Base-by-base conservation (phyloP, 108 stramenopile species). In the Nitzschia sp. region DNA sequence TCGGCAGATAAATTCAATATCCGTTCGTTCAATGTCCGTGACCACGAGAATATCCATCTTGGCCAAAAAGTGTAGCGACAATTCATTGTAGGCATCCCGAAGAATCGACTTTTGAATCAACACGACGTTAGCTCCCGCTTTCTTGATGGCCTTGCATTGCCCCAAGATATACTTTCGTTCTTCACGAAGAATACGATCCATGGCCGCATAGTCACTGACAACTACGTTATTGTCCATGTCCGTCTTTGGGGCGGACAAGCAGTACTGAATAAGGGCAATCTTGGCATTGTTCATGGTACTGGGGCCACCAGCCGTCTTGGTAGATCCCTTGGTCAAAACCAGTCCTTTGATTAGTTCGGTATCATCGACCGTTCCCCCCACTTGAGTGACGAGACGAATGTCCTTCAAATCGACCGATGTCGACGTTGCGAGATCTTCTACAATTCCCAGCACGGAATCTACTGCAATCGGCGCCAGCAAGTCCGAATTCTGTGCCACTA, bases 161-260 rank as follows among this genome's bases (percentile, higher is more conserved):
- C 82, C 82, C 68, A 98, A 84, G 67, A 98, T 93, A 80, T 96
- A 91, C 73, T 98, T 99, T 35, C 98, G 86, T 81, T 99, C 98
- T 66, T 98, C 98, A 24, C 97, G 86, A 17, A 99, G 84, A 59
- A 99, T 95, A 18, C 99, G 95, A 81, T 99, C 99, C 99, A 99
- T 99, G 71, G 97, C 95, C 31, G 97, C 96, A 77, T 99, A 99
- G 79, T 99, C 99, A 17, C 82, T 85, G 28, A 99, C 97, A 21
- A 99, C 97, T 30, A 98, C 97, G 67, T 91, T 98, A 84, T 98
- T 98, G 89, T 99, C 99, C 96, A 99, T 99, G 82, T 99, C 99
- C 13, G 98, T 98, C 82, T 99, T 99, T 69, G 99, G 99, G 27
- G 99, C 99, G 15, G 93, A 95, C 23, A 99, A 89, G 84, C 96